Percentiles rank a stretch among this genome's conserved stretches.
Evolutionary conservation across 2,329 filamentous ascomycete genomes (phyloP).

Genomic region (Thermothelomyces thermophilus): DNA sequence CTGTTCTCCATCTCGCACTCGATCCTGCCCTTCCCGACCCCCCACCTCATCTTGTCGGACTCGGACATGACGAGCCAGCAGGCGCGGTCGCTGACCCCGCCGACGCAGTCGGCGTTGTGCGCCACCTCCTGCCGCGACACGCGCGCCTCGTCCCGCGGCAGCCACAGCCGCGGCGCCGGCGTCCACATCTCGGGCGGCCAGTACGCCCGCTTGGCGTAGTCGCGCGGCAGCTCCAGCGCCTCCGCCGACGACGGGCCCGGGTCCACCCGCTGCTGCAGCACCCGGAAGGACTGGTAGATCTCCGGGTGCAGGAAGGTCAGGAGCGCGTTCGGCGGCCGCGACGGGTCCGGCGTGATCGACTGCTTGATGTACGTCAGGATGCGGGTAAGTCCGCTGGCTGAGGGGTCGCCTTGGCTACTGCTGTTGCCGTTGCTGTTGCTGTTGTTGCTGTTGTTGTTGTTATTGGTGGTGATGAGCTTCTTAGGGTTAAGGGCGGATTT

Average conservation of each 20-base stretch:
- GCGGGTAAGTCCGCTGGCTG: constrained; percentile 16
- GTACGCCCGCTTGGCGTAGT: constrained; percentile 57
- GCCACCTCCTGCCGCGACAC: constrained; percentile 65
- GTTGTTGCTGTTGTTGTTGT: too few species aligned
- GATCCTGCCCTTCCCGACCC: constrained; percentile 19
- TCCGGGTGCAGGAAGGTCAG: constrained; percentile 51
- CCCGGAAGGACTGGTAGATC: constrained; percentile 53
- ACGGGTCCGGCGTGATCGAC: constrained; percentile 28
- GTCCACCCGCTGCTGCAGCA: constrained; percentile 49
- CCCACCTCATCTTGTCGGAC: constrained; percentile 16
- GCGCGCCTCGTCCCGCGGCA: constrained; percentile 63
- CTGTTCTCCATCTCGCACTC: constrained; percentile 23
- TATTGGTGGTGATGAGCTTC: not conserved
- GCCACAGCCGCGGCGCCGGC: constrained; percentile 62
- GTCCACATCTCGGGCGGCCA: constrained; percentile 61
- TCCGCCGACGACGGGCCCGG: constrained; percentile 29
- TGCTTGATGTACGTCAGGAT: constrained; percentile 24
- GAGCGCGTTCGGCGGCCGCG: constrained; percentile 42
- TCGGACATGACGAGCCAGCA: constrained; percentile 43
- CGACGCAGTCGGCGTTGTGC: constrained; percentile 59
- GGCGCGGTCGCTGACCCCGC: constrained; percentile 62
- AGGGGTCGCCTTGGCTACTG: constrained; percentile 3
- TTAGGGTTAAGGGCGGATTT: constrained; percentile 15
- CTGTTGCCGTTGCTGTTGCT: too few species aligned
- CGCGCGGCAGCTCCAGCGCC: constrained; percentile 17